Base-by-base conservation (phyloP, 164 flowering plant genomes). In the Sedum album region DNA sequence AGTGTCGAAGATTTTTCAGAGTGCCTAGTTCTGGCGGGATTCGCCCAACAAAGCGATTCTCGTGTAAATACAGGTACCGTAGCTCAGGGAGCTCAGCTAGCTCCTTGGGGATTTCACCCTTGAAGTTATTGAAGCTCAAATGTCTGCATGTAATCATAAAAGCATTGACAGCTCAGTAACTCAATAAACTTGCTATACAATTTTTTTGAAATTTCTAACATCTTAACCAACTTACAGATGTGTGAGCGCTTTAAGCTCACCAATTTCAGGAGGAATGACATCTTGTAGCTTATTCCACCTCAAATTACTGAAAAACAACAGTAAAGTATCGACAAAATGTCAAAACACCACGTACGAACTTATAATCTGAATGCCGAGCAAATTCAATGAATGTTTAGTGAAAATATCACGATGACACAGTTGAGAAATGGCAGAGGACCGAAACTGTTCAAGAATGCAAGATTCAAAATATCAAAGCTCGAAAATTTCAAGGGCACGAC, bases 261-360 rank as follows among this genome's bases (percentile, higher is more conserved):
- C 99, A 62, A 94, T 88, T 80, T 94, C 97, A 38, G 96, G 84
- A 74, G 99, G 97, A 79, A 94, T 87, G 72, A 70, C 83, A 75
- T 91, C 96, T 84, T 94, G 99, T 44, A 94, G 83, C 73, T 94
- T 91, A 73, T 94, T 94, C 97, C 99, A 94, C 79, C 99, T 88
- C 80, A 94, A 79, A 78, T 94, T 94, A 68, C 97, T 91, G 74
- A 20, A 51, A 33, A 41, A 17, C 49, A 35, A 35, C 18, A 17
- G 4, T 17, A 41, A 48, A 38, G 21, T 44, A 38, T 48, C 21
- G n/a, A 26, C 28, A 41, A 48, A 38, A 28, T 44, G 42, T 48
- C 21, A 26, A 26, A 26, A 71, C 35, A 13, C 33, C 31, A 38
- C 13, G 30, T 65, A 65, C 7, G 36, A 66, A 55, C 4, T 25